Conservation (phyloP, 106 monocot species). For the Xerophyta viscosa region DNA sequence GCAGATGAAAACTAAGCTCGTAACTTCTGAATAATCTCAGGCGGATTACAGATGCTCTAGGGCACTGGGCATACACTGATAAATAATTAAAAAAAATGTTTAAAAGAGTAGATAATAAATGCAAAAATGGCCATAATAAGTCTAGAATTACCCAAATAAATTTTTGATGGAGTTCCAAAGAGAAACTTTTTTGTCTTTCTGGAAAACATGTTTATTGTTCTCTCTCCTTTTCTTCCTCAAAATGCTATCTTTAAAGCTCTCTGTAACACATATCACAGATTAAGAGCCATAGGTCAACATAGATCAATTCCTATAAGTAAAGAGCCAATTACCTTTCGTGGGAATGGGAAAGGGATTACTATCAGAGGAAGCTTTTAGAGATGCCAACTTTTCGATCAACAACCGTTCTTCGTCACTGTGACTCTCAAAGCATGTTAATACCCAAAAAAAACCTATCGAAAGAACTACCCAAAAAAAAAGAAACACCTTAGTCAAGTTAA, state of each 20-base stretch:
- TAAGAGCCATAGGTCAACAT: neutral
- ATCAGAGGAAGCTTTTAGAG: slow-evolving; percentile 19
- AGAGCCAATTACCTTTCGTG: slow-evolving; percentile 20
- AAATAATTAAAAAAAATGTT: no score
- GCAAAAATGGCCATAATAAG: no score
- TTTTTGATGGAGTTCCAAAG: slow-evolving; percentile 47
- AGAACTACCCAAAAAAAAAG: no score
- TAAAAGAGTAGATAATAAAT: no score
- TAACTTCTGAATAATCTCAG: no score
- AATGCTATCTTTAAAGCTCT: slow-evolving; percentile 3
- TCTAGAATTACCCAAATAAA: slow-evolving; percentile 57
- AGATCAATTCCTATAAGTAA: no score
- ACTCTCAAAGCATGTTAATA: neutral
- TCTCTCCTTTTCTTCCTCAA: slow-evolving; percentile 12
- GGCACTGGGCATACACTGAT: no score
- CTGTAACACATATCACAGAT: slow-evolving; percentile 7
- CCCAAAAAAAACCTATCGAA: neutral
- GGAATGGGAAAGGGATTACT: slow-evolving; percentile 11
- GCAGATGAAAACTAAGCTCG: no score
- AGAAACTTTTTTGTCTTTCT: slow-evolving; percentile 12
- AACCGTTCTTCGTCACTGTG: slow-evolving; percentile 49
- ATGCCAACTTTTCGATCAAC: slow-evolving; percentile 57
- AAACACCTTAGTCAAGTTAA: no score
- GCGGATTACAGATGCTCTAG: no score
- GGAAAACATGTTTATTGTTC: slow-evolving; percentile 1